Evolutionary conservation across 352 stramenopile genomes (phyloP).

Genomic region (Globisporangium irregulare): DNA sequence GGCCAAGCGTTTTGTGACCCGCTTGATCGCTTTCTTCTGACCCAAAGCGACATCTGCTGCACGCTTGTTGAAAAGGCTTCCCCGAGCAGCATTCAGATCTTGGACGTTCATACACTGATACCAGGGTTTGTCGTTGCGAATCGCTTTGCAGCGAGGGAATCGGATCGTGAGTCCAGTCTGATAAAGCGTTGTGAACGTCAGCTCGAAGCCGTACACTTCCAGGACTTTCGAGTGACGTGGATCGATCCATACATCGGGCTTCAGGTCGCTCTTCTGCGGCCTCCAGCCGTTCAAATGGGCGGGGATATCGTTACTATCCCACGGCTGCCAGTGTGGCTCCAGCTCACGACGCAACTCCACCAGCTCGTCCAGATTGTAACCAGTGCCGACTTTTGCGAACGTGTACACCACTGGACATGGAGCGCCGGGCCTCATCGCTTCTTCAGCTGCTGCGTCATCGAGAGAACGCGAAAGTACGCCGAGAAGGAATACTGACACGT

Average conservation of each 20-base stretch:
- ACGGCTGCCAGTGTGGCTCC: conserved; percentile 76
- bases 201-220: conserved; percentile 84
- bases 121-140: conserved; percentile 82
- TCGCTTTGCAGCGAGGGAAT: conserved; percentile 78
- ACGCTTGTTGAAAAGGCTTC: conserved; percentile 64
- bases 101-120: conserved; percentile 78
- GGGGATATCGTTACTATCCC: conserved; percentile 67
- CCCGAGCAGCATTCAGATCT: conserved; percentile 64
- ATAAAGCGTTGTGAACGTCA: conserved; percentile 80
- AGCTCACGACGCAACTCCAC: conserved; percentile 67
- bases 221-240: conserved; percentile 79
- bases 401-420: conserved; percentile 66
- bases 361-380: conserved; percentile 80
- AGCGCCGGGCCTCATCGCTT: conserved; percentile 47
- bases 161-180: conserved; percentile 78
- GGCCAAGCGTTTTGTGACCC: conserved; percentile 32
- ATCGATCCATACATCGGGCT: conserved; percentile 82
- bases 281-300: conserved; percentile 76
- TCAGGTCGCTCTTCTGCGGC: conserved; percentile 67
- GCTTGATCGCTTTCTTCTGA: conserved; percentile 55
- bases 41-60: conserved; percentile 69
- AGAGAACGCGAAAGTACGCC: conserved; percentile 63
- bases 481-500: conserved; percentile 81
- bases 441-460: conserved; percentile 41
- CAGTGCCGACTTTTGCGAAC: conserved; percentile 81